Percentiles rank a stretch among this genome's conserved stretches.
phyloP scores from a whole-genome alignment of 768 basidiomycete species.

The Phanerochaete carnosa region DNA sequence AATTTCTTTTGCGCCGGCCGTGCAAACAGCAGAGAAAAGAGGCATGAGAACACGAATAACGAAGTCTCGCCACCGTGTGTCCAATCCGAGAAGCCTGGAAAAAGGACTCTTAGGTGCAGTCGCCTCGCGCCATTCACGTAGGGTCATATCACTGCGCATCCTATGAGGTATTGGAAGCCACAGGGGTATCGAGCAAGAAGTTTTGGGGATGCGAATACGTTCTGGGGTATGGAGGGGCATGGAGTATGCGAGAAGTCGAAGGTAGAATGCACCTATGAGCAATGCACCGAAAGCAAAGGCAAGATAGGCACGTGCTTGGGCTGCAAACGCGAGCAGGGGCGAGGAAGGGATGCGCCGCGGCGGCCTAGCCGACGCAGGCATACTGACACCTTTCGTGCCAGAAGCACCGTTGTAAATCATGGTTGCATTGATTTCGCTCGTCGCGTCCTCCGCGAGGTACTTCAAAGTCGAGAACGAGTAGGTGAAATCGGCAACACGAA shows the following conservation, averaged over 20 bases:
- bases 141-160: slow-evolving; percentile 32
- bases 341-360: not conserved
- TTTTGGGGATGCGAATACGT: not conserved
- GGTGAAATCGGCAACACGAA: slow-evolving; percentile 56
- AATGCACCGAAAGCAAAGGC: slow-evolving; percentile 20
- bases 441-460: slow-evolving; percentile 6
- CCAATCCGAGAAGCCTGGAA: slow-evolving; percentile 42
- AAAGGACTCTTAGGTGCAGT: slow-evolving; percentile 40
- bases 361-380: slow-evolving; percentile 36
- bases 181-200: slow-evolving; percentile 20
- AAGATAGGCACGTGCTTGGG: slow-evolving; percentile 7
- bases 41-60: slow-evolving; percentile 53
- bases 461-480: slow-evolving; percentile 66
- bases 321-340: not conserved
- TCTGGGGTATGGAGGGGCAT: slow-evolving; percentile 30
- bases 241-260: slow-evolving; percentile 39
- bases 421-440: slow-evolving; percentile 38
- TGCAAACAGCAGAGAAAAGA: slow-evolving; percentile 72
- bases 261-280: slow-evolving; percentile 32
- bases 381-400: slow-evolving; percentile 48
- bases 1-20: slow-evolving; percentile 54
- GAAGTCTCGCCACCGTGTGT: slow-evolving; percentile 51
- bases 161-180: slow-evolving; percentile 16
- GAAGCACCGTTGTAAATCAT: slow-evolving; percentile 68
- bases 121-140: slow-evolving; percentile 45